Conservation (phyloP, 352 stramenopile species). For the Saprolegnia parasitica region DNA sequence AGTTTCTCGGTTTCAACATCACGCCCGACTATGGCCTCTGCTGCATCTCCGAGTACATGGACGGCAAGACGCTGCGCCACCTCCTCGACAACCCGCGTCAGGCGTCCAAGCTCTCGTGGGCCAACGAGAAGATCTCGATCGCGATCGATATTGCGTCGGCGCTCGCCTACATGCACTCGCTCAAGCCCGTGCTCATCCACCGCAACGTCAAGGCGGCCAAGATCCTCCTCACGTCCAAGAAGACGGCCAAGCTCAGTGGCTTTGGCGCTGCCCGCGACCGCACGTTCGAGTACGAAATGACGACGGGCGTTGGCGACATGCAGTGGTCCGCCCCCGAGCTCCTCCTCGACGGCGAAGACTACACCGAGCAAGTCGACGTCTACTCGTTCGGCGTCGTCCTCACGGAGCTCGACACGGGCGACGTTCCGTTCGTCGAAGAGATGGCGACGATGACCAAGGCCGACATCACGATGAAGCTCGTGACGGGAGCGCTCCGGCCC, state of each 20-base stretch:
- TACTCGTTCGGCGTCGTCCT: slow-evolving; percentile 23
- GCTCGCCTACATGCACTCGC: slow-evolving; percentile 57
- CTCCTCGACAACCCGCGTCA: slow-evolving; percentile 42
- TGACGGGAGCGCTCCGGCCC: slow-evolving; percentile 4
- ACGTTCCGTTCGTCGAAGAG: slow-evolving; percentile 26
- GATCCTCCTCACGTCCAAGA: slow-evolving; percentile 42
- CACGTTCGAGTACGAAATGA: slow-evolving; percentile 36
- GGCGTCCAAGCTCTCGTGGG: slow-evolving; percentile 36
- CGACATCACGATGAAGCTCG: slow-evolving; percentile 31
- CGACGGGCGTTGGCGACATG: slow-evolving; percentile 8
- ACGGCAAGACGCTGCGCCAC: slow-evolving; percentile 43
- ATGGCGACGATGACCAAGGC: slow-evolving; percentile 39
- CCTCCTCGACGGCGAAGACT: slow-evolving; percentile 23
- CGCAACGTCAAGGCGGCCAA: slow-evolving; percentile 61
- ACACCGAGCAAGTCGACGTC: slow-evolving; percentile 23
- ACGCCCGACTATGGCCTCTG: slow-evolving; percentile 45
- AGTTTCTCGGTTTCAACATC: slow-evolving; percentile 46
- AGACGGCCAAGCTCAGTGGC: slow-evolving; percentile 54
- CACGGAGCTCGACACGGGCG: slow-evolving; percentile 18
- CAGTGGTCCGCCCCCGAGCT: slow-evolving; percentile 20
- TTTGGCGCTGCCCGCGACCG: slow-evolving; percentile 44
- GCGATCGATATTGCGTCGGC: slow-evolving; percentile 50
- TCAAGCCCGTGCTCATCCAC: slow-evolving; percentile 43
- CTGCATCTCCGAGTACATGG: slow-evolving; percentile 66
- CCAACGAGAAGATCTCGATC: slow-evolving; percentile 49